A percentile compares a stretch with the other conserved stretches of the same genome.
phyloP scores from a whole-genome alignment of 2,329 filamentous ascomycete species.

The Amphichorda felina region DNA sequence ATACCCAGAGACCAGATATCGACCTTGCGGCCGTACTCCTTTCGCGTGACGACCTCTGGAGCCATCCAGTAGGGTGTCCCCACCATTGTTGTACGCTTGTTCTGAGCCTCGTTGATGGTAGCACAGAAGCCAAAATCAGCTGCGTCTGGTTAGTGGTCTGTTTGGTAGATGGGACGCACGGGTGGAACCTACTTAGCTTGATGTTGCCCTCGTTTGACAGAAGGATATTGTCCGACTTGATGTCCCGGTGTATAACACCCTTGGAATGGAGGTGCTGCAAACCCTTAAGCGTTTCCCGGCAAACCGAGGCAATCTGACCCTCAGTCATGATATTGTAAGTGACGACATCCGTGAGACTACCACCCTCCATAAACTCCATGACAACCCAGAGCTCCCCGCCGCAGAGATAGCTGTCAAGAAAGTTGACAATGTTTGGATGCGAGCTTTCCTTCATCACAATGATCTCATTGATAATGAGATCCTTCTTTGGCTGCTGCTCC shows the following conservation, averaged over 20 bases:
- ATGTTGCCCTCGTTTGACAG: conserved; percentile 91
- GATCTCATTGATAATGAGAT: conserved; percentile 98
- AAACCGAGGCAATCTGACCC: conserved; percentile 91
- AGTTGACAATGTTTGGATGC: conserved; percentile 98
- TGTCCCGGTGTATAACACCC: conserved; percentile 95
- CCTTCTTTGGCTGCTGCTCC: conserved; percentile 97
- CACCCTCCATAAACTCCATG: conserved; percentile 99
- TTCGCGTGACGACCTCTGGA: conserved; percentile 90
- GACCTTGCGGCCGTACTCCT: conserved; percentile 96
- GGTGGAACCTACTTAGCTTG: conserved; percentile 68
- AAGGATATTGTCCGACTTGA: conserved; percentile 97
- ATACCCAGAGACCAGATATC: conserved; percentile 98
- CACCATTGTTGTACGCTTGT: conserved; percentile 98
- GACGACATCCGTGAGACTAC: conserved; percentile 93
- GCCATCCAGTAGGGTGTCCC: conserved; percentile 99
- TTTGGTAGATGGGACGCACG: background rate
- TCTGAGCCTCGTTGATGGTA: conserved; percentile 93
- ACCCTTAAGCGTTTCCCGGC: conserved; percentile 82
- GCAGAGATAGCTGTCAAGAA: conserved; percentile 92
- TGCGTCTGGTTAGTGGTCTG: conserved; percentile 20
- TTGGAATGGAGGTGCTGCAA: conserved; percentile 95
- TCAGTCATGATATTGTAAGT: conserved; percentile 99
- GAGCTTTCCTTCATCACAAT: conserved; percentile 98
- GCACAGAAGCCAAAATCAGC: conserved; percentile 98
- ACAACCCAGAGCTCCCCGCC: conserved; percentile 93